Base-by-base conservation (phyloP, 2,329 filamentous ascomycete genomes). In the Penicillium freii region DNA sequence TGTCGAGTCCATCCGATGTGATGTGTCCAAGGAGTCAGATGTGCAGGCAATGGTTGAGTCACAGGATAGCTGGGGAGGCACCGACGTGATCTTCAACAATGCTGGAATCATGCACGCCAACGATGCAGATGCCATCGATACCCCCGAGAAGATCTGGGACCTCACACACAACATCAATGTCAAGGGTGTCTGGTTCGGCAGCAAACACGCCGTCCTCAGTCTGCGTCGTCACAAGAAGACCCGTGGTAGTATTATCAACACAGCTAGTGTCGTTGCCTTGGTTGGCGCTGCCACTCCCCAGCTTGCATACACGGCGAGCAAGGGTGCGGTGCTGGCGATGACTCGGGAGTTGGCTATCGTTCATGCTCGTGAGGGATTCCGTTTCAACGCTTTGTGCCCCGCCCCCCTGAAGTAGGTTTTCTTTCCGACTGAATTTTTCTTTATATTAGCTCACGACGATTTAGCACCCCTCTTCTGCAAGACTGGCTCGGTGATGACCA, bases 11-110 rank as follows among this genome's bases (percentile, higher is more conserved):
- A 71, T 70, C 48, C 62, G 66, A 39, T 71, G 70, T 76, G 92
- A 97, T 71, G 92, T 97, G 54, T 92, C 90, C 73, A 92, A 92
- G 70, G 92, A 97, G 74, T 76, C 83, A 59, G 84, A 94, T 56
- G 86, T 97, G 33, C 79, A 91, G 69, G 85, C 86, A 55, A 85
- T 89, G 72, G 81, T 96, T 51, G 88, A 90, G 65, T 78, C 83
- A 10, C 78, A 93, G 57, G 92, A 97, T 75, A 72, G 84, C 56
- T 95, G 90, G 89, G 92, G 92, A 70, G 92, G 92, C 44, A 77
- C 94, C 3, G 92, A 97, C 73, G 81, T 96, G 71, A 90, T 96
- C 69, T 97, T 96, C 86, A 97, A 97, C 85, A 97, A 97, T 75
- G 92, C 92, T 25, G 92, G 92, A 54, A 97, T 97, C 76, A 97